Evolutionary conservation across 129 eudicot genomes (phyloP), one percentile per base, ranked within the genome.

Genomic region (Centaurea solstitialis): DNA sequence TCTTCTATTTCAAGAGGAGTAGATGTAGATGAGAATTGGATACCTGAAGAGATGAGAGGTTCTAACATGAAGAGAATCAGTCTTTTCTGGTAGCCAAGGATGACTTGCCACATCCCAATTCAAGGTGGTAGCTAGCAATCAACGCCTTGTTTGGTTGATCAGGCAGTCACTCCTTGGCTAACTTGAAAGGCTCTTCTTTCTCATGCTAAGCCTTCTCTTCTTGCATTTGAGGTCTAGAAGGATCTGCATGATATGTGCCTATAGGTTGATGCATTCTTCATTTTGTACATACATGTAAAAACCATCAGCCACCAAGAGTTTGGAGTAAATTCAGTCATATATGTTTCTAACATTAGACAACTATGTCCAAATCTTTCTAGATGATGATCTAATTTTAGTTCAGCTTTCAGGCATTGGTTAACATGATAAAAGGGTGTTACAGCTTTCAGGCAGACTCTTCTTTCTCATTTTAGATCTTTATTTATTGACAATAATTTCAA

Each of bases 21-120:
- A 76, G 18, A 53, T 11, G 17, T 47, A 47, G 18, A 74, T 17
- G 9, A 62, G 50, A n/a, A 53, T 6, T 57, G 4, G 30, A 57
- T 30, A 9, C n/a, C 6, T 17, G 10, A 64, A 18, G 20, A 35
- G 80, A 65, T 22, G 40, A 22, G 62, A 38, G 80, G 38, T 76
- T 57, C n/a, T 65, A 64, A 23, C 73, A 65, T 76, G 80, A 76
- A 23, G 6, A 76, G 61, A 76, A 76, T 12, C 61, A 39, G 22
- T 61, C 62, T 50, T 50, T 69, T 70, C 70, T 40, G 84, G 84
- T 70, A 85, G 85, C 85, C 85, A 80, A 85, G 82, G 82, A 80
- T 85, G 85, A 80, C 82, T 85, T 85, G 82, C 85, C 82, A 50
- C 64, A 77, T 13, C 23, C 81, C 43, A 74, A 66, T 77, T 77